phyloP scores from a whole-genome alignment of 768 basidiomycete genomes.

The Mycena latifolia region DNA sequence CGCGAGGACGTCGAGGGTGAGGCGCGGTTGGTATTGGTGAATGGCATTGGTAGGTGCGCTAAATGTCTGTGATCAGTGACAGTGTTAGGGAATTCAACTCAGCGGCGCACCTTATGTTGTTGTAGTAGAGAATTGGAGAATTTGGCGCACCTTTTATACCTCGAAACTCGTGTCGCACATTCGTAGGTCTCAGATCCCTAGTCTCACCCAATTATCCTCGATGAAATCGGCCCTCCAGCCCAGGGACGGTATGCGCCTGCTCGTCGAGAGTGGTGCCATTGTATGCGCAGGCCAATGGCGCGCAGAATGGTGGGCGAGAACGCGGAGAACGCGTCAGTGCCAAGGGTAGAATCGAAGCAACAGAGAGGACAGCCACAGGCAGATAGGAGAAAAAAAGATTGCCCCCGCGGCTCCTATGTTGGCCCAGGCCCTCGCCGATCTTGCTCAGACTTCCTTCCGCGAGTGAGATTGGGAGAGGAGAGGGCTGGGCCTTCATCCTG shows the following conservation, averaged over 20 bases:
- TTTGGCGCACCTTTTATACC: slow-evolving; percentile 23
- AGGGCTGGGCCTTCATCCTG: no score
- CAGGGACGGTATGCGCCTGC: neutral
- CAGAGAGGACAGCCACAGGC: no score
- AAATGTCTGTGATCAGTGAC: no score
- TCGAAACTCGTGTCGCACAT: slow-evolving; percentile 8
- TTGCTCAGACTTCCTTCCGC: slow-evolving; percentile 8
- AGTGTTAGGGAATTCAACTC: neutral
- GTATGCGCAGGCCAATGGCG: neutral
- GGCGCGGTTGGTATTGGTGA: neutral
- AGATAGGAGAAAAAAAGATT: slow-evolving; percentile 16
- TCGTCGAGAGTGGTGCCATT: neutral
- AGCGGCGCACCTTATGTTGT: no score
- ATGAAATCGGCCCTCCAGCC: neutral
- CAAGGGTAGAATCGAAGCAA: neutral
- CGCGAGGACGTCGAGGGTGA: slow-evolving; percentile 3
- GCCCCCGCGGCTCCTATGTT: slow-evolving; percentile 19
- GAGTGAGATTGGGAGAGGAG: no score
- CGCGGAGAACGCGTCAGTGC: neutral
- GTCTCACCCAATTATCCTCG: neutral
- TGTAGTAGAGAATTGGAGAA: no score
- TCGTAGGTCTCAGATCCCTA: slow-evolving; percentile 15
- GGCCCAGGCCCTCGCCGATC: neutral
- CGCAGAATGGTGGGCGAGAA: slow-evolving; percentile 8
- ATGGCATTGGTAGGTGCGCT: no score